phyloP scores from a whole-genome alignment of 1,139 yeast genomes.

The Nakaseomyces uthaithaninus region DNA sequence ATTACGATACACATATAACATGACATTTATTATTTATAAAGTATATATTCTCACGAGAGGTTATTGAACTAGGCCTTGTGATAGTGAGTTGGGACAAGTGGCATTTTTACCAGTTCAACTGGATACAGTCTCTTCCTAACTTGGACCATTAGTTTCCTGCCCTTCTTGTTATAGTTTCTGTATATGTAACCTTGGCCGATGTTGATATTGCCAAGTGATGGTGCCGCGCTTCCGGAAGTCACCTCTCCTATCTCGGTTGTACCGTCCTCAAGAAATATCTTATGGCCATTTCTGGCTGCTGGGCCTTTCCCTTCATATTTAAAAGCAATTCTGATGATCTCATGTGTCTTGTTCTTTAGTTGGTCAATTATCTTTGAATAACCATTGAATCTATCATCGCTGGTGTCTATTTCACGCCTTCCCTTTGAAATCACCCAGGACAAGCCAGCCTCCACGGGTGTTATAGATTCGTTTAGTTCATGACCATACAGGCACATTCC shows the following conservation, averaged over 20 bases:
- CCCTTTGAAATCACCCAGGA: conserved; percentile 84
- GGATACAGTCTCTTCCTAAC: conserved; percentile 78
- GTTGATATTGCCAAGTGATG: conserved; percentile 59
- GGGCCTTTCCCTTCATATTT: conserved; percentile 62
- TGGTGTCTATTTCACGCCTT: conserved; percentile 45
- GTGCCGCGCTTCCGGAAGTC: conserved; percentile 89
- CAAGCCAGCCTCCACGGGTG: conserved; percentile 84
- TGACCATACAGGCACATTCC: conserved; percentile 98
- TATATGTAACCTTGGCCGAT: conserved; percentile 88
- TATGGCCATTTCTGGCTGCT: conserved; percentile 82
- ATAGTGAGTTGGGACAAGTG: conserved; percentile 70
- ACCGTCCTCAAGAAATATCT: conserved; percentile 47
- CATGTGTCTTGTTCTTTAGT: conserved; percentile 52
- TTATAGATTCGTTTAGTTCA: conserved; percentile 69
- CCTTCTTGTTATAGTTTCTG: conserved; percentile 65
- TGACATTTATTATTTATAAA: no score
- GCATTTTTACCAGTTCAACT: conserved; percentile 69
- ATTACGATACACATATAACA: no score
- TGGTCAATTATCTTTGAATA: conserved; percentile 61
- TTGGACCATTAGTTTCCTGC: conserved; percentile 64
- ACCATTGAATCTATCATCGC: conserved; percentile 63
- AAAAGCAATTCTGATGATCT: conserved; percentile 65
- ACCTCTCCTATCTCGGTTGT: conserved; percentile 58
- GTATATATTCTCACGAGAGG: no score
- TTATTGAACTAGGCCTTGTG: conserved; percentile 31